These are phyloP conservation scores for Metschnikowia sp. DNA, from an alignment of 805 yeast genomes.

Conservation along the genomic window DNA sequence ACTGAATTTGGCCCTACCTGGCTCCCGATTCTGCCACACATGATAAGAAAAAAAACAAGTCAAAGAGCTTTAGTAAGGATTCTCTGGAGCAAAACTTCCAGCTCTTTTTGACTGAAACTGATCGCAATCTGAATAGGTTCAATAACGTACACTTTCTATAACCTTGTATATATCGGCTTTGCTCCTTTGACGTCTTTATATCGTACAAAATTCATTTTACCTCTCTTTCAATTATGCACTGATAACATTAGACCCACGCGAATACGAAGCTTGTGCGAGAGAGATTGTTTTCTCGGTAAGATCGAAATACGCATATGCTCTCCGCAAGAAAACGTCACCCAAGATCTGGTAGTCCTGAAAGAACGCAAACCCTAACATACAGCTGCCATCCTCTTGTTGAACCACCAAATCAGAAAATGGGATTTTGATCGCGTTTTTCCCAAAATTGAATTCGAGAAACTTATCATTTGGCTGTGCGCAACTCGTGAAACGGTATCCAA, in stretches of 20 bases:
- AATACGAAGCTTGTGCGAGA: conserved; percentile 15
- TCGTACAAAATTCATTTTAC: no score
- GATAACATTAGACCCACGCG: conserved; percentile 7
- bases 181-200: no score
- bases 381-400: conserved; percentile 8
- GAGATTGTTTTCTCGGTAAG: conserved; percentile 14
- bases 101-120: no score
- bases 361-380: conserved; percentile 14
- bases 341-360: conserved; percentile 7
- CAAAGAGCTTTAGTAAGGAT: no score
- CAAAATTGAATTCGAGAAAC: conserved; percentile 11
- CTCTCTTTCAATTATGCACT: conserved; percentile 4
- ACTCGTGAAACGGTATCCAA: conserved; percentile 9
- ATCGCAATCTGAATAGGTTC: no score
- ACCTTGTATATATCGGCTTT: no score
- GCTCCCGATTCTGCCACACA: no score
- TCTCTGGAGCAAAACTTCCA: no score
- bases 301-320: conserved; percentile 18
- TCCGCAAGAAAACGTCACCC: conserved; percentile 19
- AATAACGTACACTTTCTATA: no score
- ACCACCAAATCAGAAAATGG: conserved; percentile 8
- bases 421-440: conserved; percentile 5
- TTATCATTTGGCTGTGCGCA: conserved; percentile 16
- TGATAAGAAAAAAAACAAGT: no score
- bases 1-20: no score